Conservation (phyloP, 2,329 filamentous ascomycete species). For the Talaromyces amestolkiae region DNA sequence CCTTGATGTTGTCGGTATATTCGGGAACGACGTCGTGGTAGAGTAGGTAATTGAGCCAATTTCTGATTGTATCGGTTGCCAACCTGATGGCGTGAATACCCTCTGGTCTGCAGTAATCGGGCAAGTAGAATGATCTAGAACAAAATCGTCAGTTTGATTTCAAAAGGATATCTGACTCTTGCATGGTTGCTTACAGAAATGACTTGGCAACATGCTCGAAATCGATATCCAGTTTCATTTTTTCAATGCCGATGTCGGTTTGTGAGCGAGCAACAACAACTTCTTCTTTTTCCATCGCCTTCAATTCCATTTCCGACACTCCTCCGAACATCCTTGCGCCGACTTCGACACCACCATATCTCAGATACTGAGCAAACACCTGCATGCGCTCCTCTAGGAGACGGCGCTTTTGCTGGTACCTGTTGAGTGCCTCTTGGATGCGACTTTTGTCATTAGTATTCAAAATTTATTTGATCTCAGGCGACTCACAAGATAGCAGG, state of each 20-base stretch:
- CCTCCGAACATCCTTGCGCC: slow-evolving; percentile 62
- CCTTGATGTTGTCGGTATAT: slow-evolving; percentile 64
- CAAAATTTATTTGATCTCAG: not conserved
- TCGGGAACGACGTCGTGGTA: slow-evolving; percentile 85
- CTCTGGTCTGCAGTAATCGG: slow-evolving; percentile 57
- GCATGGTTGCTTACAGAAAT: slow-evolving; percentile 62
- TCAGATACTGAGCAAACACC: slow-evolving; percentile 76
- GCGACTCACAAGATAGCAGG: slow-evolving; percentile 58
- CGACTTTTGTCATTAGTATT: slow-evolving; percentile 53
- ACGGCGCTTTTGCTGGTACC: slow-evolving; percentile 74
- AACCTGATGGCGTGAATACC: slow-evolving; percentile 53
- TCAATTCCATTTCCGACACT: slow-evolving; percentile 61
- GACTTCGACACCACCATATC: slow-evolving; percentile 75
- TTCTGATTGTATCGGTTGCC: slow-evolving; percentile 68
- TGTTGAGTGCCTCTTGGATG: slow-evolving; percentile 79
- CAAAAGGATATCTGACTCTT: no score
- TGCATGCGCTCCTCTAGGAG: slow-evolving; percentile 61
- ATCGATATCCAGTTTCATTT: slow-evolving; percentile 71
- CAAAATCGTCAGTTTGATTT: not conserved
- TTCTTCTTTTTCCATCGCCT: slow-evolving; percentile 61
- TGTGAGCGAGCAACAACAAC: slow-evolving; percentile 62
- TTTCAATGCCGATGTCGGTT: slow-evolving; percentile 48
- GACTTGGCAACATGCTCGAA: slow-evolving; percentile 75
- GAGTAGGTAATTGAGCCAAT: slow-evolving; percentile 85
- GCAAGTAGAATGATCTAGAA: slow-evolving; percentile 56